These are phyloP conservation scores for Plantago elongata DNA, from an alignment of 257 asterid genomes.

Conservation along the genomic window DNA sequence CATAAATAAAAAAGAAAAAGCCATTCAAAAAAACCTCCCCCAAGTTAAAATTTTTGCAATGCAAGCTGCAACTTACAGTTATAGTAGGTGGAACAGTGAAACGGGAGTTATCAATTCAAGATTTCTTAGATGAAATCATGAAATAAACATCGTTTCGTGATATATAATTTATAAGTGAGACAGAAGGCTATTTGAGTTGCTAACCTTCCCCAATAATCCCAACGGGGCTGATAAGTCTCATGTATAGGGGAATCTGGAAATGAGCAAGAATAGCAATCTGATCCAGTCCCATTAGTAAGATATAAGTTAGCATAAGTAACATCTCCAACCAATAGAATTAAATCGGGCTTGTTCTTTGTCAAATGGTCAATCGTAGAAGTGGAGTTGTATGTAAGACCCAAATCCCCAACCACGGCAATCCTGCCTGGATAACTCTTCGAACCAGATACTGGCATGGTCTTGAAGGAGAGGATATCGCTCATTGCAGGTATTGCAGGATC, in stretches of 20 bases:
- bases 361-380: conserved; percentile 75
- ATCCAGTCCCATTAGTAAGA: conserved; percentile 67
- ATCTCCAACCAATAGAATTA: conserved; percentile 72
- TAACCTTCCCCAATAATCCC: conserved; percentile 98
- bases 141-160: background rate
- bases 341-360: conserved; percentile 50
- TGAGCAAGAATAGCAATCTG: conserved; percentile 60
- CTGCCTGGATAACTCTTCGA: conserved; percentile 55
- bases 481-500: conserved; percentile 59
- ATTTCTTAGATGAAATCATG: no score
- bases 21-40: no score
- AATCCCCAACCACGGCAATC: conserved; percentile 73
- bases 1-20: no score
- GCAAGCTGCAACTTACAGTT: no score
- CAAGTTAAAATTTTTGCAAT: no score
- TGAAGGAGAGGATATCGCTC: conserved; percentile 60
- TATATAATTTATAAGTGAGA: background rate
- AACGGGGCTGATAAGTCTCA: conserved; percentile 80
- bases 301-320: conserved; percentile 75
- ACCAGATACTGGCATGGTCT: conserved; percentile 58
- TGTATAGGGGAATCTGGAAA: conserved; percentile 78
- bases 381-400: conserved; percentile 76
- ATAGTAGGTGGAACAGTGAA: no score
- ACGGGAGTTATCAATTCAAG: no score
- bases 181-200: background rate